These are phyloP conservation scores for rapeseed (Brassica napus) DNA, from an alignment of 345 rosid genomes.

Conservation along the genomic window Da-Ae NC_063443.1:4446501-4447000, in stretches of 20 bases:
- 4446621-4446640: constrained; percentile 47
- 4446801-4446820: constrained; percentile 45
- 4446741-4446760: constrained; percentile 47
- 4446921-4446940: constrained; percentile 47
- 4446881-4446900: constrained; percentile 48
- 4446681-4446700: constrained; percentile 9
- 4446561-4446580: constrained; percentile 3
- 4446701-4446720: neutral
- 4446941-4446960: constrained; percentile 49
- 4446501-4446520: constrained; percentile 19
- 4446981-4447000: constrained; percentile 50
- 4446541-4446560: neutral
- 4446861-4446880: constrained; percentile 47
- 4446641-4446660: constrained; percentile 48
- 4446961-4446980: constrained; percentile 46
- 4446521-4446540: constrained; percentile 1
- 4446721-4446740: constrained; percentile 22
- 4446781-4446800: constrained; percentile 45
- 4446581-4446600: constrained; percentile 42
- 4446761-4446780: constrained; percentile 46
- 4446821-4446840: constrained; percentile 55
- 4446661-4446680: constrained; percentile 47
- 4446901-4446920: constrained; percentile 44
- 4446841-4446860: constrained; percentile 60
- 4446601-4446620: constrained; percentile 58